These are phyloP conservation scores for Pelargonium nanum DNA, from an alignment of 345 rosid genomes.

Conservation along the genomic window DNA sequence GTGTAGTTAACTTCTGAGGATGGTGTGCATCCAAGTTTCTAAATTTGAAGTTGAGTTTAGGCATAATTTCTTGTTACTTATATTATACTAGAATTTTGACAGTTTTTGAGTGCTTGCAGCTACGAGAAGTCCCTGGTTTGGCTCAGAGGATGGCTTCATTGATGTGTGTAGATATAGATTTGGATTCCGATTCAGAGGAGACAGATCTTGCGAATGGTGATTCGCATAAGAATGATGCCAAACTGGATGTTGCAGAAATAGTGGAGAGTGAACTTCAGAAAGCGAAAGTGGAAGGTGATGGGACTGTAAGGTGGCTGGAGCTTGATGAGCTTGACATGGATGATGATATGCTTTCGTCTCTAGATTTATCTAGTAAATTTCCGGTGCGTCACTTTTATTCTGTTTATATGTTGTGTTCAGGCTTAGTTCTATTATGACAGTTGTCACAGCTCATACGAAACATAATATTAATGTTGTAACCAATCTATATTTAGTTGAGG, in stretches of 20 bases:
- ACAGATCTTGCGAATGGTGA: constrained; percentile 15
- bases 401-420: not conserved
- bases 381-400: constrained; percentile 29
- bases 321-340: constrained; percentile 62
- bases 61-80: not conserved
- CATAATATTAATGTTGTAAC: not conserved
- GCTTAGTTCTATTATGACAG: not conserved
- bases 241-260: constrained; percentile 33
- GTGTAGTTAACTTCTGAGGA: not conserved
- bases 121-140: constrained; percentile 73
- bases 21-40: not conserved
- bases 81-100: not conserved
- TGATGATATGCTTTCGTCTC: constrained; percentile 47
- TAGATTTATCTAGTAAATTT: constrained; percentile 47
- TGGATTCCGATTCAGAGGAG: constrained; percentile 26
- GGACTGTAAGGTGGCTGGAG: constrained; percentile 66
- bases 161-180: constrained; percentile 66
- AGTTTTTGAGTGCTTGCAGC: constrained; percentile 34
- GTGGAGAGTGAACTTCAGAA: constrained; percentile 35
- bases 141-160: constrained; percentile 86
- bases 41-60: not conserved
- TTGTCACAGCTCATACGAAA: not conserved
- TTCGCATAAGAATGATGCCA: constrained; percentile 12
- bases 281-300: constrained; percentile 43
- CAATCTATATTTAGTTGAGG: not conserved